Evolutionary conservation across 169 alveolate species (phyloP).

Genomic region (Plasmodium cynomolgi): DNA sequence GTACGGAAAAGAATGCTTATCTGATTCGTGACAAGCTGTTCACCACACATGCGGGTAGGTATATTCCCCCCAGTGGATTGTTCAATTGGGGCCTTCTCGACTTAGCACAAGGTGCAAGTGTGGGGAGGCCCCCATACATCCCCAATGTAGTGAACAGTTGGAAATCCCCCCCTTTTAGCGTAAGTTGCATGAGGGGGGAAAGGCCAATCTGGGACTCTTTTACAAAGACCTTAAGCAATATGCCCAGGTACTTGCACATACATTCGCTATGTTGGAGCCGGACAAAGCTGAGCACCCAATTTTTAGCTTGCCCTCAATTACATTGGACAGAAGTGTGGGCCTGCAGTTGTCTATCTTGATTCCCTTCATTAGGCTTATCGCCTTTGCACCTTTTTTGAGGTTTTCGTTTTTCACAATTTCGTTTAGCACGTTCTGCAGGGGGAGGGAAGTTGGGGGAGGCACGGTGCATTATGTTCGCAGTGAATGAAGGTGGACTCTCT

Average conservation of each 20-base stretch:
- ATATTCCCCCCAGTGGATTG: neutral
- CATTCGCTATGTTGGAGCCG: constrained; percentile 93
- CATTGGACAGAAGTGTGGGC: constrained; percentile 83
- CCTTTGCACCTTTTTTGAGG: constrained; percentile 82
- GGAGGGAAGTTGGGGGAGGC: neutral
- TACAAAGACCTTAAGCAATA: neutral
- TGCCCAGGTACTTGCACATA: neutral
- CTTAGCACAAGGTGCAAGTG: neutral
- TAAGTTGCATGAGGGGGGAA: neutral
- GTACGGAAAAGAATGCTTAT: neutral
- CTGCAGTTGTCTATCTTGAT: constrained; percentile 80
- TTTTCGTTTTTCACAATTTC: constrained; percentile 75
- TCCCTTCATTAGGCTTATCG: constrained; percentile 89
- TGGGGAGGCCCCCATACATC: neutral
- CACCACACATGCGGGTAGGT: neutral
- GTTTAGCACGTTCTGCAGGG: constrained; percentile 47
- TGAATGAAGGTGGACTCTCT: neutral
- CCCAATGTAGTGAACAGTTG: neutral
- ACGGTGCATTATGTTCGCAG: neutral
- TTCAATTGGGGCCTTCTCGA: neutral
- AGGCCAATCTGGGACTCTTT: neutral
- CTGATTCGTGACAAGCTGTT: neutral
- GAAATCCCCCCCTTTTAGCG: neutral
- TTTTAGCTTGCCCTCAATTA: constrained; percentile 81
- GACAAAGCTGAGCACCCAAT: constrained; percentile 86